These are phyloP conservation scores for Cercospora sesami DNA, from an alignment of 2,329 filamentous ascomycete genomes.

Conservation along the genomic window DNA sequence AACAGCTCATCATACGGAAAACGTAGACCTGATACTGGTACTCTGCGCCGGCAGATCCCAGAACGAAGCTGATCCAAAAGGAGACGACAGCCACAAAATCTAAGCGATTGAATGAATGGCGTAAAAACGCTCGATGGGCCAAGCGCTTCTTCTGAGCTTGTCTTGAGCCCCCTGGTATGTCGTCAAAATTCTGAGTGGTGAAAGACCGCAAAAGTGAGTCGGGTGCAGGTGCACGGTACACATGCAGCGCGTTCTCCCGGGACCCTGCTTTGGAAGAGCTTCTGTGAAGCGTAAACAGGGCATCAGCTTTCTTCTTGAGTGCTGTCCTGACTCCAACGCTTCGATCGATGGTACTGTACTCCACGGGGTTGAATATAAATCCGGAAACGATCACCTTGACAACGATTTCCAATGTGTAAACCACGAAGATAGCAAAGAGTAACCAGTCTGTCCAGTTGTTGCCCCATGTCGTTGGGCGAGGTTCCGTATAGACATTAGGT, in stretches of 20 bases:
- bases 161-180: conserved; percentile 62
- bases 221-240: conserved; percentile 28
- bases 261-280: conserved; percentile 62
- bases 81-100: conserved; percentile 94
- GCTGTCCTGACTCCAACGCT: conserved; percentile 72
- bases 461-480: conserved; percentile 66
- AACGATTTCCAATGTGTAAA: conserved; percentile 85
- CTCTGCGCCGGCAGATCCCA: conserved; percentile 71
- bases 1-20: conserved; percentile 93
- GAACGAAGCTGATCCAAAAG: conserved; percentile 85
- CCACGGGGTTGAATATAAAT: conserved; percentile 82
- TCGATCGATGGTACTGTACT: conserved; percentile 88
- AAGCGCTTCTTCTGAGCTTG: conserved; percentile 81
- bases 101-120: conserved; percentile 92
- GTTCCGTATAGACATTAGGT: conserved; percentile 62
- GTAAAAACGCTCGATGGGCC: conserved; percentile 85
- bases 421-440: conserved; percentile 76
- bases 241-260: conserved; percentile 30
- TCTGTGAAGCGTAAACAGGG: conserved; percentile 78
- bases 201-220: conserved; percentile 39
- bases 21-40: conserved; percentile 72
- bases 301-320: conserved; percentile 71
- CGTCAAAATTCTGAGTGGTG: conserved; percentile 43
- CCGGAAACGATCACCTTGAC: conserved; percentile 90
- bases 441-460: conserved; percentile 70